Conservation (phyloP, 768 basidiomycete genomes). For the Russula griseocarnosa region DNA sequence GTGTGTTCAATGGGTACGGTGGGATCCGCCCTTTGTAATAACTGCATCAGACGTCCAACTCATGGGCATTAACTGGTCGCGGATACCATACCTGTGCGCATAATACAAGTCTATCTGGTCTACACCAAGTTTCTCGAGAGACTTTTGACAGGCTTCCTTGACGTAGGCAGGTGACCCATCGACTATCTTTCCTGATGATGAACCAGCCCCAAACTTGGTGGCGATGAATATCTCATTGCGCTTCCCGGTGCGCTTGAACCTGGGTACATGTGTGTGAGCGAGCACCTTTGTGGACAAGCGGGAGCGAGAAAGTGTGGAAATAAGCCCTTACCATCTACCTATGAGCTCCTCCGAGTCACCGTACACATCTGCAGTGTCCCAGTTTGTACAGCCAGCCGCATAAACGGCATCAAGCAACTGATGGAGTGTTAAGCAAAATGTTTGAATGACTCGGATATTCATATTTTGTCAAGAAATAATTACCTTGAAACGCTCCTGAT, state of each 20-base stretch:
- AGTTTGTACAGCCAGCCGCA: slow-evolving; percentile 42
- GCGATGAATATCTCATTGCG: slow-evolving; percentile 46
- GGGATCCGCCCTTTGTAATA: slow-evolving; percentile 5
- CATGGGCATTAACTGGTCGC: neutral
- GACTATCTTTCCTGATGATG: slow-evolving; percentile 21
- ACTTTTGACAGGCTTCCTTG: slow-evolving; percentile 30
- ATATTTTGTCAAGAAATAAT: neutral
- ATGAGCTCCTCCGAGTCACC: slow-evolving; percentile 44
- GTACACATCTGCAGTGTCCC: slow-evolving; percentile 48
- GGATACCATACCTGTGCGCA: slow-evolving; percentile 31
- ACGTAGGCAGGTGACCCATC: slow-evolving; percentile 34
- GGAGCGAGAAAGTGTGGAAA: neutral
- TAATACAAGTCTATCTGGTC: slow-evolving; percentile 37
- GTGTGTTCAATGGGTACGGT: slow-evolving; percentile 27
- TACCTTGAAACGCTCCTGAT: slow-evolving; percentile 57
- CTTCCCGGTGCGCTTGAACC: slow-evolving; percentile 56
- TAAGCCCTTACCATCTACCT: slow-evolving; percentile 40
- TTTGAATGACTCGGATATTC: neutral
- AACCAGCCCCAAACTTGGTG: slow-evolving; percentile 37
- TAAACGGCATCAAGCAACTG: slow-evolving; percentile 42
- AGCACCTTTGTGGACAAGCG: neutral
- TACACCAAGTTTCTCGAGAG: slow-evolving; percentile 32
- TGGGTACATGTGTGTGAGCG: slow-evolving; percentile 22
- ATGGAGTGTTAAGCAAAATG: neutral
- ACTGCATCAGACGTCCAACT: neutral